A percentile compares a stretch with the other conserved stretches of the same genome.
These are phyloP conservation scores for Brasilioporus rufonigricans DNA, from an alignment of 768 basidiomycete genomes.

Conservation along the genomic window DNA sequence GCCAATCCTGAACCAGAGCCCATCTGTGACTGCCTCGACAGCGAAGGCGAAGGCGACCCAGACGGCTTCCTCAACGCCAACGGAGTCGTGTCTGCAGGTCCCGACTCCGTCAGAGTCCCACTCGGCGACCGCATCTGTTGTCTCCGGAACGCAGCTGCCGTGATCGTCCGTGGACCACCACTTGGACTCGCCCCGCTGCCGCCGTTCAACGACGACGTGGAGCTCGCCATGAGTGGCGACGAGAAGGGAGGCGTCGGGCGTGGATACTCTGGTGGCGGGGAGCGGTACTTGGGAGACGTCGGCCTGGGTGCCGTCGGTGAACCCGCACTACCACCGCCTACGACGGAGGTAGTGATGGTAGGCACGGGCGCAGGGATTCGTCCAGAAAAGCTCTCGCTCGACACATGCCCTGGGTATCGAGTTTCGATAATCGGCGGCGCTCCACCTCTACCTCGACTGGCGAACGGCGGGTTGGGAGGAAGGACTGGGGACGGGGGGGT, in stretches of 20 bases:
- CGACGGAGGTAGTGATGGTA: background rate
- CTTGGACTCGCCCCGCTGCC: conserved; percentile 26
- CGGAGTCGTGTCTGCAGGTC: conserved; percentile 45
- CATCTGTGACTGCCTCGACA: background rate
- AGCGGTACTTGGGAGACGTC: conserved; percentile 8
- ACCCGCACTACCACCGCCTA: background rate
- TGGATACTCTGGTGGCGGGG: conserved; percentile 48
- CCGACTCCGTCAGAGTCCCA: conserved; percentile 1
- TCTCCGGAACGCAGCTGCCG: conserved; percentile 72
- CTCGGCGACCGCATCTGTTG: conserved; percentile 39
- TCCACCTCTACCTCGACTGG: conserved; percentile 28
- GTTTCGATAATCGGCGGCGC: conserved; percentile 7
- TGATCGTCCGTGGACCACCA: conserved; percentile 53
- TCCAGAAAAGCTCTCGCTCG: conserved; percentile 5
- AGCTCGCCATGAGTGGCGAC: conserved; percentile 29
- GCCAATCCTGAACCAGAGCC: no score
- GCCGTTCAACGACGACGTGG: conserved; percentile 33
- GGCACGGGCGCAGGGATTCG: conserved; percentile 8
- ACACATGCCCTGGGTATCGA: background rate
- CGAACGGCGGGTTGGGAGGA: conserved; percentile 42
- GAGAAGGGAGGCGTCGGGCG: conserved; percentile 34
- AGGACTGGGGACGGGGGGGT: conserved; percentile 24
- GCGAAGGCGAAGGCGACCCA: conserved; percentile 25
- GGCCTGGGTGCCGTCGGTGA: conserved; percentile 1
- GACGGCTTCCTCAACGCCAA: conserved; percentile 48